Evolutionary conservation across 1,284 basidiomycete species (phyloP), one percentile per base, ranked within the genome.

Genomic region (Cystobasidium sp.): DNA sequence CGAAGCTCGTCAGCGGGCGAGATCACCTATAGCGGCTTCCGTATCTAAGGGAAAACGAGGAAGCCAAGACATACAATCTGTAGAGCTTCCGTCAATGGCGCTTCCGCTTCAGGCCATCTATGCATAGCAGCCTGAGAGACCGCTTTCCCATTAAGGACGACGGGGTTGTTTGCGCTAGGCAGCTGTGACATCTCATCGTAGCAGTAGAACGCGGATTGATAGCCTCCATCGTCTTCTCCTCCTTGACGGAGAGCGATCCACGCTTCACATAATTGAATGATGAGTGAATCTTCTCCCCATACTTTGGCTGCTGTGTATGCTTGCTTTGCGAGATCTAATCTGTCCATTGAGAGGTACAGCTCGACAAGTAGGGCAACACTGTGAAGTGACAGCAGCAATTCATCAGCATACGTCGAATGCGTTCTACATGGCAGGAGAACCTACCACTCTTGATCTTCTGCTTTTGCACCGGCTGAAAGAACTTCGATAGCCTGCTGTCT

Each of bases 151-250:
- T 91, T 90, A 43, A 96, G 86, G 18, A 95, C 84, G 79, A 89
- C 85, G 55, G 90, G 64, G 79, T 85, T 86, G 22, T 91, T 85
- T 76, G 94, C 80, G 1, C 91, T 90, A 1, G 94, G 94, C 78
- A 93, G 90, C 47, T 89, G 91, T 64, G 94, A 87, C 80, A 96
- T 92, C 81, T 97, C 94, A 59, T 93, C 92, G 83, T 92, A 97
- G 83, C 94, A 94, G 74, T 94, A 92, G 81, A 88, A 86, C 49
- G 82, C 81, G 83, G 61, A 88, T 84, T 80, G 91, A 88, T 65
- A 86, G 85, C 84, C 90, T 16, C 58, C 61, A 41, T 67, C 64
- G 12, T 72, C 75, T 55, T 71, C 68, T 5, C 75, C 75, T 16
- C 69, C 68, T 63, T 75, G 68, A 22, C 37, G 92, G 79, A 97